Evolutionary conservation across 495 filamentous ascomycete genomes (phyloP).

Genomic region (Penicillium roqueforti): DNA sequence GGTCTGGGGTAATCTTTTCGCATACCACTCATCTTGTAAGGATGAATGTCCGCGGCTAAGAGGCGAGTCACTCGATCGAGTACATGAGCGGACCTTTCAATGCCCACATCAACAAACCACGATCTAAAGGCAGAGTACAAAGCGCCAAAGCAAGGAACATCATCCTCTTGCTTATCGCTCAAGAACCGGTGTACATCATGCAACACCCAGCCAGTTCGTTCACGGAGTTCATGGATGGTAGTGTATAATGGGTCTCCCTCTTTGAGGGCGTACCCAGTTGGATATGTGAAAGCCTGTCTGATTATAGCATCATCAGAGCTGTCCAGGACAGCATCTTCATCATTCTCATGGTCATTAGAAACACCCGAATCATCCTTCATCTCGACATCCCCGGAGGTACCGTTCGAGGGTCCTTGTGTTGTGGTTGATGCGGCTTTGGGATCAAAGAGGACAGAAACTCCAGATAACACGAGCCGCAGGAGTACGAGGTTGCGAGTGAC

Average conservation of each 20-base stretch:
- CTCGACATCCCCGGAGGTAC: slow-evolving; percentile 35
- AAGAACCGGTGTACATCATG: slow-evolving; percentile 84
- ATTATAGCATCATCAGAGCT: slow-evolving; percentile 79
- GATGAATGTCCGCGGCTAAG: slow-evolving; percentile 75
- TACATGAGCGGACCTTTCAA: slow-evolving; percentile 90
- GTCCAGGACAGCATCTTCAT: slow-evolving; percentile 58
- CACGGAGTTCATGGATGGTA: slow-evolving; percentile 73
- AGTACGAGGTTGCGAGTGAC: slow-evolving; percentile 84
- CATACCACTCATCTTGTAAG: slow-evolving; percentile 90
- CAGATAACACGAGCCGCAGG: slow-evolving; percentile 78
- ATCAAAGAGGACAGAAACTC: slow-evolving; percentile 84
- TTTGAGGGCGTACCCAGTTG: slow-evolving; percentile 76
- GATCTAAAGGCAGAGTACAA: slow-evolving; percentile 87
- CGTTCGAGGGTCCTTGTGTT: slow-evolving; percentile 20
- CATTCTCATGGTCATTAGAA: slow-evolving; percentile 49
- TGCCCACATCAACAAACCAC: slow-evolving; percentile 98
- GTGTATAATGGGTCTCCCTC: slow-evolving; percentile 60
- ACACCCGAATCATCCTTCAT: slow-evolving; percentile 32
- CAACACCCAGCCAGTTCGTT: slow-evolving; percentile 71
- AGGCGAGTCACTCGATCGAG: slow-evolving; percentile 81
- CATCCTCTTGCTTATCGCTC: slow-evolving; percentile 81
- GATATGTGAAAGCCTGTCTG: slow-evolving; percentile 76
- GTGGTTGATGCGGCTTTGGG: slow-evolving; percentile 58
- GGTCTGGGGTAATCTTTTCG: slow-evolving; percentile 91
- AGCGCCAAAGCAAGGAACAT: slow-evolving; percentile 89